Evolutionary conservation across 202 grass and related monocot species (phyloP), one percentile per base, ranked within the genome.

Genomic region (Panicum virgatum): DNA sequence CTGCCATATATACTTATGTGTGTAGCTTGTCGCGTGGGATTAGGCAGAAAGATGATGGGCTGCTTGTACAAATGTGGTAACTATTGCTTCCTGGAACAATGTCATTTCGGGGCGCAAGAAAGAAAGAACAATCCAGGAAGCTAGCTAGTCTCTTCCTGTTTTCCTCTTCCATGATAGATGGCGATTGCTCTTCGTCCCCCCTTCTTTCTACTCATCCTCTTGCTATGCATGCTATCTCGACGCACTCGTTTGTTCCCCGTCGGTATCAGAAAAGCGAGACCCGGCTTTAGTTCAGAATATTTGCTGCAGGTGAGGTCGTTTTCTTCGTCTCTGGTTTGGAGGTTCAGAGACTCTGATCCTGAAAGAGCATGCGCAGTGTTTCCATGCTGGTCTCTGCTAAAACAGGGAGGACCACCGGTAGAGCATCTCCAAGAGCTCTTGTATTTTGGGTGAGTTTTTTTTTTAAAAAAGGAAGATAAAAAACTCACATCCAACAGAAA

Each of bases 1-100:
- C 47, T 78, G 19, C 36, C 23, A 9, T 14, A 15, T 51, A 15
- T 51, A 48, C 32, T 30, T 53, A 29, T 53, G 30, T 51, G 7
- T 71, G 20, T 71, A 13, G 48, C 58, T 40, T 74, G 77, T 61
- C 61, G n/a, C n/a, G 27, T 76, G 78, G 62, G 51, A 76, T 86
- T 69, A 52, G 62, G n/a, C n/a, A n/a, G 51, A 51, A 75, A 76
- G 50, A 69, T 15, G 82, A 69, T 27, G 30, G 51, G 44, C 37
- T 72, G 75, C 57, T 18, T 52, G 77, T 59, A 81, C 77, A 59
- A 60, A 75, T 74, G 7, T 75, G 77, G 84, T 18, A 86, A 68
- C 69, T 75, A 61, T 68, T 80, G 69, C 62, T 60, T 69, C 69
- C 29, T 69, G 40, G 51, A 86, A 68, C 61, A 51, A 75, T 42